A percentile compares a stretch with the other conserved stretches of the same genome.
phyloP scores from a whole-genome alignment of 805 yeast genomes.

The Isabelozyma rhagii region DNA sequence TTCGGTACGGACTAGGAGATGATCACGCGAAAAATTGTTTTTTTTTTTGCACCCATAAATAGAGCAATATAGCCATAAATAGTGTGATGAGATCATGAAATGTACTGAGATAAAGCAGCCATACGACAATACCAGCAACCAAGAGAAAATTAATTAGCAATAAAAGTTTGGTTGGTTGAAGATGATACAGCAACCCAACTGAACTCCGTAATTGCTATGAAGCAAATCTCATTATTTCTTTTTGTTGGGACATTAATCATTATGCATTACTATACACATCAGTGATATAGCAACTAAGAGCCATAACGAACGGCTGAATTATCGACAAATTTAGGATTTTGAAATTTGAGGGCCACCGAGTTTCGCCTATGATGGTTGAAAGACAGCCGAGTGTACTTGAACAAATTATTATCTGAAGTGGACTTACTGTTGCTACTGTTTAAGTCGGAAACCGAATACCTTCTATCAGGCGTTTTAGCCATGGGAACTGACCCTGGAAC shows the following conservation, averaged over 20 bases:
- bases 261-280: too few species aligned
- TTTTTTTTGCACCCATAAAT: too few species aligned
- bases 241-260: too few species aligned
- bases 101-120: too few species aligned
- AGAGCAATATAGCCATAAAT: neutral
- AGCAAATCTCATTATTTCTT: too few species aligned
- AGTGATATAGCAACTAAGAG: too few species aligned
- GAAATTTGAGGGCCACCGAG: slow-evolving; percentile 47
- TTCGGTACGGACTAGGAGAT: slow-evolving; percentile 58
- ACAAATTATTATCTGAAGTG: neutral
- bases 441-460: slow-evolving; percentile 14
- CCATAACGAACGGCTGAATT: neutral
- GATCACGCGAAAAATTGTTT: neutral
- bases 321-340: slow-evolving; percentile 25
- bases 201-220: too few species aligned
- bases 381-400: slow-evolving; percentile 4
- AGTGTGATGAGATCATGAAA: neutral
- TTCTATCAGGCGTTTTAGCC: slow-evolving; percentile 1
- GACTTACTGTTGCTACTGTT: slow-evolving; percentile 6
- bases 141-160: too few species aligned
- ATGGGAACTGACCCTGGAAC: neutral
- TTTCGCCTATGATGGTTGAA: slow-evolving; percentile 41
- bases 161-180: too few species aligned
- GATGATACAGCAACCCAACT: too few species aligned
- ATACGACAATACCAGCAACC: too few species aligned